Evolutionary conservation across 257 asterid genomes (phyloP).

Genomic region (Solanum medicagineum): DNA sequence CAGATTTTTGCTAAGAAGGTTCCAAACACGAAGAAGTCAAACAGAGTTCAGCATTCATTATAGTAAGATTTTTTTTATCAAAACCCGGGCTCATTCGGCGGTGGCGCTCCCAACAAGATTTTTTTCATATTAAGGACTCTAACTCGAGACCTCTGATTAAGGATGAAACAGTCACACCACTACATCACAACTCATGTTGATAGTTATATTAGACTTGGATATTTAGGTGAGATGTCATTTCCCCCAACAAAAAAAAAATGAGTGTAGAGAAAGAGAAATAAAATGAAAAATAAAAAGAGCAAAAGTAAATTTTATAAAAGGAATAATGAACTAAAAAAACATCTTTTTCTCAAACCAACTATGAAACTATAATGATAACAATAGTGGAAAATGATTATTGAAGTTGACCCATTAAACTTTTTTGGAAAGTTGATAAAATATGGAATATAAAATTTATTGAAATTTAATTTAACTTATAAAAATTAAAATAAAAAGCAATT

Average conservation of each 20-base stretch:
- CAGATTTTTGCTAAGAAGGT: too few relatives aligned
- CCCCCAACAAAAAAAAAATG: neutral
- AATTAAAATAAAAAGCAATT: neutral
- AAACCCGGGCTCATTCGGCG: too few relatives aligned
- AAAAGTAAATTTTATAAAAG: neutral
- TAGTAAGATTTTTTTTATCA: too few relatives aligned
- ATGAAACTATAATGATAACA: neutral
- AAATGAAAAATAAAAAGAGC: neutral
- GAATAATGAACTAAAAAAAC: neutral
- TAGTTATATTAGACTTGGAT: neutral
- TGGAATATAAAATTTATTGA: neutral
- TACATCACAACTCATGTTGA: too few relatives aligned
- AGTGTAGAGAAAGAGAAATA: neutral
- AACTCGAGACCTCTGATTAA: too few relatives aligned
- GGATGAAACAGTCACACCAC: too few relatives aligned
- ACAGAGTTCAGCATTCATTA: too few relatives aligned
- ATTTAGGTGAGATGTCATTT: neutral
- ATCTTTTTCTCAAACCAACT: neutral
- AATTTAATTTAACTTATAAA: neutral
- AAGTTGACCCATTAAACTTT: neutral
- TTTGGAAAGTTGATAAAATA: neutral
- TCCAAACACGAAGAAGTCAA: too few relatives aligned
- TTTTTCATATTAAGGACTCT: too few relatives aligned
- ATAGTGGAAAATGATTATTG: neutral
- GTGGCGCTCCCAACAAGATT: too few relatives aligned